Conservation (phyloP, 331 rosid genomes). For the Acacia pycnantha region DNA sequence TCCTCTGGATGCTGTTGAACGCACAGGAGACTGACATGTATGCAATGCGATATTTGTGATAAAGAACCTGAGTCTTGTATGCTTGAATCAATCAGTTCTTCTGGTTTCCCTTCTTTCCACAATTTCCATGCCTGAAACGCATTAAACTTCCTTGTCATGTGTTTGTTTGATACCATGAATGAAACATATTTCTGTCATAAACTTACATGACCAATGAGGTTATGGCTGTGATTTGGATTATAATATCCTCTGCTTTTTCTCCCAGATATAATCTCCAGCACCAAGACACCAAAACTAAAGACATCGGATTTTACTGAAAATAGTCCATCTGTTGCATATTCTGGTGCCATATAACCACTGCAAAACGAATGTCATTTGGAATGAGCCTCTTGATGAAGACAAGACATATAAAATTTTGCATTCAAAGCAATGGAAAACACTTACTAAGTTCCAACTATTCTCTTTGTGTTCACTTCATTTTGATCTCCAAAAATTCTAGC, state of each 20-base stretch:
- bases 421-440: conserved; percentile 14
- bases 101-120: conserved; percentile 49
- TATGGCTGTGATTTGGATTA: conserved; percentile 27
- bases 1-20: conserved; percentile 61
- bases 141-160: neutral
- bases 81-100: conserved; percentile 45
- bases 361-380: conserved; percentile 5
- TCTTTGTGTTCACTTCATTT: conserved; percentile 37
- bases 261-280: conserved; percentile 58
- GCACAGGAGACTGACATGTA: conserved; percentile 60
- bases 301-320: conserved; percentile 65
- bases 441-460: conserved; percentile 50
- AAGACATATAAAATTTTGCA: neutral
- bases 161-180: neutral
- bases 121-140: conserved; percentile 57
- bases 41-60: conserved; percentile 43
- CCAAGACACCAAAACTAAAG: conserved; percentile 58
- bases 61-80: conserved; percentile 21
- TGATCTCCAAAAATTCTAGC: conserved; percentile 48
- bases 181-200: neutral
- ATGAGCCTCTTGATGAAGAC: neutral
- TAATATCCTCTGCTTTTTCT: conserved; percentile 45
- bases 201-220: conserved; percentile 67
- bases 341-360: conserved; percentile 76
- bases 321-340: conserved; percentile 57